Base-by-base conservation (phyloP, 1,284 basidiomycete genomes). In the Apiotrichum porosum region DNA sequence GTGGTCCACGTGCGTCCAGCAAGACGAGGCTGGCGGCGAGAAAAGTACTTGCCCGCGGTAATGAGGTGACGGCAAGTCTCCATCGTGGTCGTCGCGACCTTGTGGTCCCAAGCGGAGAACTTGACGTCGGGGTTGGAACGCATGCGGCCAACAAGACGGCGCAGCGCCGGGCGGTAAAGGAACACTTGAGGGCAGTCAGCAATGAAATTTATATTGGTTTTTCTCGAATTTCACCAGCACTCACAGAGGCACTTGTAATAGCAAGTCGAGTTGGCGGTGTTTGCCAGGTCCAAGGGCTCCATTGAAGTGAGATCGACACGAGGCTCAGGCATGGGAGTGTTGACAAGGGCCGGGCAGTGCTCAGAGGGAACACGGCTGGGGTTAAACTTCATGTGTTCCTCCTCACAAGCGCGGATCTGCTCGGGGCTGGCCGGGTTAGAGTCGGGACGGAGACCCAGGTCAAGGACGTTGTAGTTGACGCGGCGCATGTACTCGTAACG, bases 401-500 rank as follows among this genome's bases (percentile, higher is more conserved):
- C 50, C 23, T 65, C 52, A 9, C 65, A 49, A 3, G 47, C 47
- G 17, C 54, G 36, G 19, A 71, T 54, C 45, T 60, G 50, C 10
- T 62, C 60, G 33, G 59, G 54, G 10, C 49, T 46, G 6, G 65
- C 60, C 9, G 62, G 58, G 8, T 57, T 51, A 13, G 56, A 49
- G 37, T 68, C 65, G 0, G 65, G 59, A n/a, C 58, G 52, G 39
- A 62, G 63, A 3, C 65, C 65, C 40, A 70, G 57, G 43, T 70
- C 62, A 42, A 67, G 60, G 13, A 63, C 56, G 10, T 24, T 26
- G 12, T 49, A 59, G 40, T 64, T 66, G 36, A 68, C 61, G 13
- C 47, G 37, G 9, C 59, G 56, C 56, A 68, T 68, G 44, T 63
- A 65, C 47, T 65, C 61, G 43, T 66, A 71, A 35, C 63, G 65